phyloP scores from a whole-genome alignment of 2,329 filamentous ascomycete genomes.

The Celoporthe dispersa region DNA sequence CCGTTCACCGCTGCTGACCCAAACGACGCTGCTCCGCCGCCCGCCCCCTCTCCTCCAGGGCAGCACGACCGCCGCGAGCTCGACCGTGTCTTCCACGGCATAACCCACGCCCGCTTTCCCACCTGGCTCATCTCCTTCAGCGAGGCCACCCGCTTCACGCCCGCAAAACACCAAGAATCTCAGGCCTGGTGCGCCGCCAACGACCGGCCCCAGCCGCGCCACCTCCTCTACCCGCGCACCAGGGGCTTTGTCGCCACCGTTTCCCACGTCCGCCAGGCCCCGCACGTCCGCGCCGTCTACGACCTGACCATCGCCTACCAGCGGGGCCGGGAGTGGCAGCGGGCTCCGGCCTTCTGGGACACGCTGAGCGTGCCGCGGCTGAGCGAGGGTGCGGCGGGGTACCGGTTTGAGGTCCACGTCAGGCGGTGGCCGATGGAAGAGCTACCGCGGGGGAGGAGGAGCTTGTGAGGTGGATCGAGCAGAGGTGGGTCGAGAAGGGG shows the following conservation, averaged over 20 bases:
- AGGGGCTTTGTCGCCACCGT: slow-evolving; percentile 66
- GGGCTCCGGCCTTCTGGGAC: slow-evolving; percentile 58
- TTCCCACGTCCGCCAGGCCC: slow-evolving; percentile 55
- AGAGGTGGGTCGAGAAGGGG: slow-evolving; percentile 58
- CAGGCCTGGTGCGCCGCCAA: slow-evolving; percentile 56
- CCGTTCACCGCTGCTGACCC: no score
- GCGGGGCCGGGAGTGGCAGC: slow-evolving; percentile 46
- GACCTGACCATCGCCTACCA: slow-evolving; percentile 61
- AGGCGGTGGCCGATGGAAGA: slow-evolving; percentile 53
- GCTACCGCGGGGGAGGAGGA: slow-evolving; percentile 52
- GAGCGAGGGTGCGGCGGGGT: slow-evolving; percentile 43
- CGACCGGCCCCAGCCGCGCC: slow-evolving; percentile 54
- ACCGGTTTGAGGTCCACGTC: slow-evolving; percentile 55
- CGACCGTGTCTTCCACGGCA: slow-evolving; percentile 59
- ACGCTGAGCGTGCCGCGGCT: slow-evolving; percentile 49
- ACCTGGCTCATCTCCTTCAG: slow-evolving; percentile 69
- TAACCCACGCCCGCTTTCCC: slow-evolving; percentile 56
- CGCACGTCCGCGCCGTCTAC: slow-evolving; percentile 59
- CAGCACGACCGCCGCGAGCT: slow-evolving; percentile 56
- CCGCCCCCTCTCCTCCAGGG: slow-evolving; percentile 14
- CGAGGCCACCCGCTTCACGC: slow-evolving; percentile 65
- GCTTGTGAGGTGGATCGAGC: slow-evolving; percentile 57
- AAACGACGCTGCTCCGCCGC: no score
- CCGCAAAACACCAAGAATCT: slow-evolving; percentile 55
- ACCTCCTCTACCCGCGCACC: slow-evolving; percentile 63